Evolutionary conservation across 768 basidiomycete species (phyloP).

Genomic region (Floccularia luteovirens): DNA sequence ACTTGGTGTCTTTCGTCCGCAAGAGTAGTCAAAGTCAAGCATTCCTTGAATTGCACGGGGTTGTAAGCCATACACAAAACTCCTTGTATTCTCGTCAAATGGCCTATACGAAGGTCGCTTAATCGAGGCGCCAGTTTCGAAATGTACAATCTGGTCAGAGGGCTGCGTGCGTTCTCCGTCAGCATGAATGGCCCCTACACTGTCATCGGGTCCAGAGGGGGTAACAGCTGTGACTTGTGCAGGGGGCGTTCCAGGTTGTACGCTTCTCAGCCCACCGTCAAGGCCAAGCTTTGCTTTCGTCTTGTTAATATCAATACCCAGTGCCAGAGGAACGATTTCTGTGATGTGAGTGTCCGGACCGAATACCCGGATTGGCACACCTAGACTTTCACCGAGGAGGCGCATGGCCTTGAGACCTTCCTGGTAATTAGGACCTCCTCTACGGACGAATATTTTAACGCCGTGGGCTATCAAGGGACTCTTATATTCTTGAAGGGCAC

Average conservation of each 20-base stretch:
- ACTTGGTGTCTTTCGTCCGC: conserved; percentile 83
- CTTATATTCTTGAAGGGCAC: conserved; percentile 91
- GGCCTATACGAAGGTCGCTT: conserved; percentile 87
- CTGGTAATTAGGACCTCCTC: conserved; percentile 99
- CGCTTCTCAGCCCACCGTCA: conserved; percentile 22
- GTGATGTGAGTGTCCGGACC: conserved; percentile 99
- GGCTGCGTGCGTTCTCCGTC: conserved; percentile 79
- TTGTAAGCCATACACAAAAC: conserved; percentile 97
- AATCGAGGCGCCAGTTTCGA: conserved; percentile 43
- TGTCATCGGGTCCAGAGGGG: conserved; percentile 27
- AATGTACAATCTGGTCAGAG: conserved; percentile 86
- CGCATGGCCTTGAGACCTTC: conserved; percentile 97
- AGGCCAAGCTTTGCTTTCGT: conserved; percentile 25
- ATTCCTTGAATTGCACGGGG: conserved; percentile 96
- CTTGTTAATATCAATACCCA: conserved; percentile 62
- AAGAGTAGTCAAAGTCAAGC: conserved; percentile 99
- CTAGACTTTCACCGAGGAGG: conserved; percentile 92
- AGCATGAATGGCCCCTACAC: conserved; percentile 67
- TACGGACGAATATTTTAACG: conserved; percentile 95
- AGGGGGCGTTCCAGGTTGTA: conserved; percentile 30
- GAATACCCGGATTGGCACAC: conserved; percentile 94
- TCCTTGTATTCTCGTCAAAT: conserved; percentile 90
- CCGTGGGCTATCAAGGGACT: conserved; percentile 71
- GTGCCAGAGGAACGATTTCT: conserved; percentile 96
- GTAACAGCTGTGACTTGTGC: conserved; percentile 23